Evolutionary conservation across 1,284 basidiomycete genomes (phyloP).

Genomic region (Trichosporon sp.): DNA sequence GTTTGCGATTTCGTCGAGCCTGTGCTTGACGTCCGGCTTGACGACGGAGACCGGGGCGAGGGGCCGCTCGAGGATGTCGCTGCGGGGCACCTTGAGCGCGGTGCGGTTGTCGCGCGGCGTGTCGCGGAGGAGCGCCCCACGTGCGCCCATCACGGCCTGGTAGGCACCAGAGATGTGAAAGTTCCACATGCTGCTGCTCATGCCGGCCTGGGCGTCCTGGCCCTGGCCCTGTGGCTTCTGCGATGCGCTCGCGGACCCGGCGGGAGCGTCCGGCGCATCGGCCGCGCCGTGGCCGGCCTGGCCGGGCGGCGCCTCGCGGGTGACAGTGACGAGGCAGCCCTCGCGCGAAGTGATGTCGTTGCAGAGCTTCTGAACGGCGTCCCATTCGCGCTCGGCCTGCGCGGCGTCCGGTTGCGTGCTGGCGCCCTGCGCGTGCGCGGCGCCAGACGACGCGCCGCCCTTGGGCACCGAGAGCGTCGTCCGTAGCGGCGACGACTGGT

Average conservation of each 20-base stretch:
- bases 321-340: constrained; percentile 74
- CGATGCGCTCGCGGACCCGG: constrained; percentile 3
- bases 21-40: constrained; percentile 78
- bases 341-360: constrained; percentile 74
- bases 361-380: constrained; percentile 74
- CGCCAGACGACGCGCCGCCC: constrained; percentile 29
- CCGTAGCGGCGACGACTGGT: constrained; percentile 15
- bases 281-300: neutral
- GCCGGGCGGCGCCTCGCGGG: constrained; percentile 52
- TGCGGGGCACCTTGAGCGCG: constrained; percentile 81
- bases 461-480: constrained; percentile 23
- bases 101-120: constrained; percentile 80
- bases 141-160: constrained; percentile 85
- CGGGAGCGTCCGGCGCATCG: neutral
- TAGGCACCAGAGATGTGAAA: constrained; percentile 87
- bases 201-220: constrained; percentile 8
- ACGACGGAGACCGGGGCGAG: constrained; percentile 63
- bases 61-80: constrained; percentile 84
- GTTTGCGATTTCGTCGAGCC: constrained; percentile 86
- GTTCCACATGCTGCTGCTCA: constrained; percentile 72
- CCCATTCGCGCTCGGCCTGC: constrained; percentile 49
- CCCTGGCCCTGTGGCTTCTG: neutral
- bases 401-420: constrained; percentile 21
- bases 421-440: constrained; percentile 20
- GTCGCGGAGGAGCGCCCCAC: constrained; percentile 83